These are phyloP conservation scores for Phytophthora sp. DNA, from an alignment of 352 stramenopile genomes.

Conservation along the genomic window DNA sequence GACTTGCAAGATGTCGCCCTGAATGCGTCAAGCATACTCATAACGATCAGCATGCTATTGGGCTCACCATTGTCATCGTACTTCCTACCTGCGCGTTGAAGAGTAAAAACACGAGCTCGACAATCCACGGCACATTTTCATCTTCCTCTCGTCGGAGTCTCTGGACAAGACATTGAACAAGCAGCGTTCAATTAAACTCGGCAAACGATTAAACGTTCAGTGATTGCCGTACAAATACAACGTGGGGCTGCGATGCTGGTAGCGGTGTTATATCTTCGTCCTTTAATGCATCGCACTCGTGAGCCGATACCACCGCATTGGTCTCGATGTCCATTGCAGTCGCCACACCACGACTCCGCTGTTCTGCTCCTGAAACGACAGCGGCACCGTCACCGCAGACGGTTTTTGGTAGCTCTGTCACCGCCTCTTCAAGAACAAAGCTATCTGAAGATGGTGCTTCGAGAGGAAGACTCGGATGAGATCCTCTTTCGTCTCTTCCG, in stretches of 20 bases:
- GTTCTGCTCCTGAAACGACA: constrained; percentile 19
- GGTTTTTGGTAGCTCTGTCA: constrained; percentile 2
- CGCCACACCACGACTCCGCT: not conserved
- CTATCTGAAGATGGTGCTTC: constrained; percentile 13
- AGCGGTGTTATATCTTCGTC: constrained; percentile 43
- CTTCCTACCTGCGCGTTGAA: constrained; percentile 57
- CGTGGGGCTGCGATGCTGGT: constrained; percentile 34
- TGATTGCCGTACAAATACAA: constrained; percentile 45
- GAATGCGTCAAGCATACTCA: not conserved
- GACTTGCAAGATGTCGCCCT: constrained; percentile 57
- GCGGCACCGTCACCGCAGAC: not conserved
- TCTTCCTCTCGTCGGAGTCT: constrained; percentile 42
- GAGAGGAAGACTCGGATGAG: constrained; percentile 31
- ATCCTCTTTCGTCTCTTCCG: constrained; percentile 32
- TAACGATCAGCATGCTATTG: not conserved
- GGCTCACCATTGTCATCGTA: not conserved
- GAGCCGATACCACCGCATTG: constrained; percentile 11
- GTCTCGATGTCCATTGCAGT: constrained; percentile 18
- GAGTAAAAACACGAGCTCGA: constrained; percentile 54
- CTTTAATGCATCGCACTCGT: constrained; percentile 31
- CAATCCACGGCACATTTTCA: constrained; percentile 43
- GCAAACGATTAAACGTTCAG: too few relatives aligned
- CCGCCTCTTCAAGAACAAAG: constrained; percentile 25
- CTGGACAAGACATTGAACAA: constrained; percentile 12
- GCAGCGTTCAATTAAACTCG: too few relatives aligned